Conservation (phyloP, 768 basidiomycete genomes). For the Auricularia heimuer region DNA sequence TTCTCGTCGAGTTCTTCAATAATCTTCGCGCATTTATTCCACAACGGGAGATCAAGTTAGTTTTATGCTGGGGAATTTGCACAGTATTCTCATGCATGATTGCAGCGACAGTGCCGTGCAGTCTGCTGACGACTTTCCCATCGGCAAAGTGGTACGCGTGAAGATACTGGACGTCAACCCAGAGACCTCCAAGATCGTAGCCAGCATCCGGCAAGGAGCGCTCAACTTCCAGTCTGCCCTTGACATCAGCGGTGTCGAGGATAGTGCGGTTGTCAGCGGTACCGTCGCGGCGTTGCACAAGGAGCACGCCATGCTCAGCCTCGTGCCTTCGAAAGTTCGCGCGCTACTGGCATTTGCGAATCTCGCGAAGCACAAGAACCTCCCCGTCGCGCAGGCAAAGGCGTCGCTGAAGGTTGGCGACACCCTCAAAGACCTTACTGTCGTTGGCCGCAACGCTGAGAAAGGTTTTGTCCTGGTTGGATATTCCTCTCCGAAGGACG, state of each 20-base stretch:
- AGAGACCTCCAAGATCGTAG: constrained; percentile 57
- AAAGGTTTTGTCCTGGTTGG: constrained; percentile 82
- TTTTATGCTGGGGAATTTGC: not conserved
- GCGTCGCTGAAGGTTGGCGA: constrained; percentile 57
- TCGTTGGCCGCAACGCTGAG: constrained; percentile 82
- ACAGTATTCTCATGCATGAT: not conserved
- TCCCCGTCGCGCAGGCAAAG: constrained; percentile 58
- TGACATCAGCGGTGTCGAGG: constrained; percentile 65
- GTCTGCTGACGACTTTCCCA: constrained; percentile 49
- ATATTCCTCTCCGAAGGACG: constrained; percentile 45
- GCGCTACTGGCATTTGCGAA: constrained; percentile 84
- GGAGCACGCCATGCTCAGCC: constrained; percentile 66
- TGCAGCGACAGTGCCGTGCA: constrained; percentile 56
- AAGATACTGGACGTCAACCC: constrained; percentile 58
- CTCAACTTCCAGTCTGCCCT: constrained; percentile 37
- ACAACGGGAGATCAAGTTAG: constrained; percentile 70
- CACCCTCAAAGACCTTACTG: constrained; percentile 62
- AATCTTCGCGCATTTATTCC: constrained; percentile 78
- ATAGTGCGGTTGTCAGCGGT: constrained; percentile 66
- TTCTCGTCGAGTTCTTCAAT: constrained; percentile 87
- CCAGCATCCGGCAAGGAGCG: constrained; percentile 77
- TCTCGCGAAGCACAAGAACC: constrained; percentile 67
- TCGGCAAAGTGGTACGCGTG: constrained; percentile 80
- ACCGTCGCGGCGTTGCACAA: constrained; percentile 74
- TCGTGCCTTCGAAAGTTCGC: constrained; percentile 58